A percentile compares a stretch with the other conserved stretches of the same genome.
phyloP scores from a whole-genome alignment of 2,329 filamentous ascomycete species.

The Fusarium protoensiforme region DNA sequence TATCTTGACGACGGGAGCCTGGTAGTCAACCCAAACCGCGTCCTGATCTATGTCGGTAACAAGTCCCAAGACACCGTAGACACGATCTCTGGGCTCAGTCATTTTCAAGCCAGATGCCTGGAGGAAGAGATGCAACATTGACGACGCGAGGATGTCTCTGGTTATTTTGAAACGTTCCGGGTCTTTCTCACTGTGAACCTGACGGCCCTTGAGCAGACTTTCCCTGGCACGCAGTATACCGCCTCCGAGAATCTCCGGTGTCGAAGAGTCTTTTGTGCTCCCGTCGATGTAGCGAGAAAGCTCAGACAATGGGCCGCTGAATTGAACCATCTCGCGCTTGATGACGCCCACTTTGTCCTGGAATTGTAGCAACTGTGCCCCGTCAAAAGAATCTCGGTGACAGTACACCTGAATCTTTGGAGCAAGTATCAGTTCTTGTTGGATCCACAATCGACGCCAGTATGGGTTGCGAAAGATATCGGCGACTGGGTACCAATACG shows the following conservation, averaged over 20 bases:
- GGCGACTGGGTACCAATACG: constrained; percentile 7
- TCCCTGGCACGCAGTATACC: not conserved
- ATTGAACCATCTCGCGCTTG: not conserved
- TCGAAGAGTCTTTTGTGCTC: not conserved
- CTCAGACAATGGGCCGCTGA: not conserved
- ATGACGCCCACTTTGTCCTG: not conserved
- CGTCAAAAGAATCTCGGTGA: not conserved
- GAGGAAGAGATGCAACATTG: not conserved
- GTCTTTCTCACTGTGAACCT: not conserved
- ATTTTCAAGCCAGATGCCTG: not conserved
- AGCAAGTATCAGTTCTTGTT: constrained; percentile 7
- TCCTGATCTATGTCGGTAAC: not conserved
- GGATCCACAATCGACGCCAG: constrained; percentile 8
- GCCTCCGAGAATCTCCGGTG: not conserved
- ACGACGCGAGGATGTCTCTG: not conserved
- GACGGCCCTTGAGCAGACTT: not conserved
- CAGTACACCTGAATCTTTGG: not conserved
- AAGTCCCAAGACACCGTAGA: constrained; percentile 9
- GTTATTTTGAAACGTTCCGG: not conserved
- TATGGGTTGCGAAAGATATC: constrained; percentile 14
- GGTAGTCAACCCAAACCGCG: not conserved
- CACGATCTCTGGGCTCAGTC: not conserved
- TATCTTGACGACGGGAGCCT: not conserved
- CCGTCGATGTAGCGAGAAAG: not conserved
- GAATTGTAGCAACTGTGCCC: not conserved